Evolutionary conservation across 129 eudicot species (phyloP).

Genomic region (Lonicera japonica): DNA sequence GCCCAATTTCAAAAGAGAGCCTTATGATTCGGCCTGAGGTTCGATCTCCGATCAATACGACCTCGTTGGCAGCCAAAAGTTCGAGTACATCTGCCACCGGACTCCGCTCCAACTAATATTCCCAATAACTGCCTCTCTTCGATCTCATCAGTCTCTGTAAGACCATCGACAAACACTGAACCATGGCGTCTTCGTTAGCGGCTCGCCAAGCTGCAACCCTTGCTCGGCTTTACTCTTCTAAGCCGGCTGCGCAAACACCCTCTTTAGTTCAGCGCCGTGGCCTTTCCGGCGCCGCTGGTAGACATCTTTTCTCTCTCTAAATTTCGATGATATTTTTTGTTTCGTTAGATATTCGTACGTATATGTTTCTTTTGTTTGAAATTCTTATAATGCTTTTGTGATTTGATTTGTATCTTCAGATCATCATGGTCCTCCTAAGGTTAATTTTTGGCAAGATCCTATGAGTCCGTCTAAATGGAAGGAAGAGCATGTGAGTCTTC

Average conservation of each 20-base stretch:
- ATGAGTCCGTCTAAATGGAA: slow-evolving; percentile 84
- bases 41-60: no score
- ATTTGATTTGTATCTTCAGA: slow-evolving; percentile 35
- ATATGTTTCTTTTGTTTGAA: neutral
- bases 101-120: no score
- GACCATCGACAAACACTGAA: neutral
- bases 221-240: slow-evolving; percentile 45
- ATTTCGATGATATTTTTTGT: neutral
- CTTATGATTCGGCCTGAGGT: no score
- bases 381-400: neutral
- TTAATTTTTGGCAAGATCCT: slow-evolving; percentile 83
- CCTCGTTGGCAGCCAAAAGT: no score
- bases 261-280: slow-evolving; percentile 76
- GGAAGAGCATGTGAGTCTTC: slow-evolving; percentile 83
- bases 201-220: slow-evolving; percentile 62
- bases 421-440: slow-evolving; percentile 78
- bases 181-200: slow-evolving; percentile 53
- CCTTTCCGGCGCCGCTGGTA: slow-evolving; percentile 85
- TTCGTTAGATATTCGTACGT: neutral
- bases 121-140: no score
- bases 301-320: neutral
- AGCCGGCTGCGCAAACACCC: slow-evolving; percentile 35
- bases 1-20: no score
- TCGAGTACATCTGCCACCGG: no score
- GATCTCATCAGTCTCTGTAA: no score